Evolutionary conservation across 495 filamentous ascomycete genomes (phyloP).

Genomic region (Trichoderma virens): DNA sequence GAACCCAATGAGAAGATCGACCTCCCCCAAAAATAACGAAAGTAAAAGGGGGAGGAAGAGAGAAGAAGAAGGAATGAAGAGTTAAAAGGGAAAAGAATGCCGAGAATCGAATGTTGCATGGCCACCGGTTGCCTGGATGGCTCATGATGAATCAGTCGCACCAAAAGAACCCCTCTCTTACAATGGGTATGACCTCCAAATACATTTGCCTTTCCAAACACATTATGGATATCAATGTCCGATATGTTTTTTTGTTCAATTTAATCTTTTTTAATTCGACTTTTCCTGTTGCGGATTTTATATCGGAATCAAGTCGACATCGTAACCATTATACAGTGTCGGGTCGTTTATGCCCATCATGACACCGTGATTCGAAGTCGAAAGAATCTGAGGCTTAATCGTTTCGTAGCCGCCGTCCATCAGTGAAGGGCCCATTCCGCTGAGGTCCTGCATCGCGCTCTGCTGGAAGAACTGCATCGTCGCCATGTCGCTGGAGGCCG

Average conservation of each 20-base stretch:
- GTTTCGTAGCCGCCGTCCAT: constrained; percentile 38
- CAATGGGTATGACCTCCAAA: too few relatives aligned
- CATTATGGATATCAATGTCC: too few relatives aligned
- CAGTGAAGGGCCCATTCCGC: constrained; percentile 36
- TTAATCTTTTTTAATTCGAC: neutral
- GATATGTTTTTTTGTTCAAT: neutral
- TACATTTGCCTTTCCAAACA: neutral
- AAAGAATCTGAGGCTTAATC: constrained; percentile 39
- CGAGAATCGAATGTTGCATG: neutral
- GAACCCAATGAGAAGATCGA: neutral
- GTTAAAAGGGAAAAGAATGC: neutral
- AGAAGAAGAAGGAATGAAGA: neutral
- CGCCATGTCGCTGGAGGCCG: constrained; percentile 5
- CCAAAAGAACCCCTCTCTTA: neutral
- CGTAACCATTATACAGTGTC: constrained; percentile 39
- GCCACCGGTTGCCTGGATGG: neutral
- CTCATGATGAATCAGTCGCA: neutral
- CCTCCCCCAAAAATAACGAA: neutral
- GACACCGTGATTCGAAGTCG: constrained; percentile 36
- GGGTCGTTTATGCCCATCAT: constrained; percentile 45
- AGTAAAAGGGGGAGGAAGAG: neutral
- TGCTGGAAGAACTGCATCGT: constrained; percentile 23
- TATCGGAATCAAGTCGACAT: constrained; percentile 20
- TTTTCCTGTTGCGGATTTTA: constrained; percentile 10
- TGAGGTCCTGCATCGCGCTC: constrained; percentile 23